Evolutionary conservation across 129 eudicot genomes (phyloP).

Genomic region (Mikania micrantha): DNA sequence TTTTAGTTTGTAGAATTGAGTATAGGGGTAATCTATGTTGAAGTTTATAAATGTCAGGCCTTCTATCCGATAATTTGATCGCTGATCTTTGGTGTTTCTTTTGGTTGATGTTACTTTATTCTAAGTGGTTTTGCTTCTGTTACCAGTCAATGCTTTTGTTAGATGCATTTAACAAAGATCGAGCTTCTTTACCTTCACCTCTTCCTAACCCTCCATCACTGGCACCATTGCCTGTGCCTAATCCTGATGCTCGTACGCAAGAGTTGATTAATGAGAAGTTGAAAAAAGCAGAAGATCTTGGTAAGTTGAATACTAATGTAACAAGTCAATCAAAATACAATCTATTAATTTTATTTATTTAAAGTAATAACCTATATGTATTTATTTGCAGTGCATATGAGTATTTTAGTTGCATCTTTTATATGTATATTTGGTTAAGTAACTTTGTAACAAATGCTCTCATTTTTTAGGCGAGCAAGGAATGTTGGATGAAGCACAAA

Average conservation of each 20-base stretch:
- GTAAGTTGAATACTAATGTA: conserved; percentile 27
- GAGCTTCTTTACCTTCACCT: conserved; percentile 95
- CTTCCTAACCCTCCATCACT: conserved; percentile 67
- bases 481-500: conserved; percentile 94
- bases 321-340: not conserved
- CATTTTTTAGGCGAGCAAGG: conserved; percentile 84
- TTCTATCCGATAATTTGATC: too few species aligned
- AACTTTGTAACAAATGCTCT: not conserved
- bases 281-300: conserved; percentile 95
- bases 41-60: not conserved
- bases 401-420: not conserved
- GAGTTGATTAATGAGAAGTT: conserved; percentile 95
- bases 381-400: not conserved
- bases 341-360: not conserved
- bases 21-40: not conserved
- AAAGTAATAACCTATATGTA: not conserved
- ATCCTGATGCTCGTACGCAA: conserved; percentile 88
- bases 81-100: not conserved
- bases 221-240: conserved; percentile 65
- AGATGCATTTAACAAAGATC: conserved; percentile 94
- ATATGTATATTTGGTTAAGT: not conserved
- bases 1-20: not conserved
- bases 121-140: conserved; percentile 6
- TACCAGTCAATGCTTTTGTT: conserved; percentile 81
- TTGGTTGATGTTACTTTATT: not conserved